Conservation (phyloP, 345 rosid species). For the Eucalyptus erythrocorys region DNA sequence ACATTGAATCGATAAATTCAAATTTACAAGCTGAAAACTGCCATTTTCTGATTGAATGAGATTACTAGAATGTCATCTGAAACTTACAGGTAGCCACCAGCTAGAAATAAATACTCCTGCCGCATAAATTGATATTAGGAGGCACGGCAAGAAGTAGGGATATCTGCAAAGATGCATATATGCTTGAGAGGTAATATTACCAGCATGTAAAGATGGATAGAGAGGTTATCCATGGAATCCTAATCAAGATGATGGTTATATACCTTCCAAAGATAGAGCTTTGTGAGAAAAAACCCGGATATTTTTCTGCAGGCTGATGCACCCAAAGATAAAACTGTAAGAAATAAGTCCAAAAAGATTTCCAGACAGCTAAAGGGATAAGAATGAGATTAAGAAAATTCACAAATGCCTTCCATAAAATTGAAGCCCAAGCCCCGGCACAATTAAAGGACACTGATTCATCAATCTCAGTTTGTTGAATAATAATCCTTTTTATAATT, state of each 20-base stretch:
- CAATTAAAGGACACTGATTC: not conserved
- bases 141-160: slow-evolving; percentile 31
- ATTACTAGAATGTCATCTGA: not conserved
- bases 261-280: slow-evolving; percentile 29
- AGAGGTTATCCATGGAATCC: not conserved
- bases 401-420: not conserved
- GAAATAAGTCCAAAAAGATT: not conserved
- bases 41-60: not conserved
- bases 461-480: not conserved
- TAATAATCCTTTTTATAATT: not conserved
- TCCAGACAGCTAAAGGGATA: not conserved
- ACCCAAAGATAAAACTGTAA: not conserved
- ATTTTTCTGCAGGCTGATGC: slow-evolving; percentile 24
- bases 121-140: slow-evolving; percentile 19
- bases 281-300: slow-evolving; percentile 9
- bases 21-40: not conserved
- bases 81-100: slow-evolving; percentile 32
- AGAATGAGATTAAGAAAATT: not conserved
- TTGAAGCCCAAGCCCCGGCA: not conserved
- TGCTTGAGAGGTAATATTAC: not conserved
- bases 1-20: not conserved
- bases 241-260: not conserved
- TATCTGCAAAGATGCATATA: slow-evolving; percentile 12
- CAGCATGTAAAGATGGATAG: not conserved
- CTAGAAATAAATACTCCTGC: slow-evolving; percentile 15